Base-by-base conservation (phyloP, 768 basidiomycete genomes). In the Boletales sp. region DNA sequence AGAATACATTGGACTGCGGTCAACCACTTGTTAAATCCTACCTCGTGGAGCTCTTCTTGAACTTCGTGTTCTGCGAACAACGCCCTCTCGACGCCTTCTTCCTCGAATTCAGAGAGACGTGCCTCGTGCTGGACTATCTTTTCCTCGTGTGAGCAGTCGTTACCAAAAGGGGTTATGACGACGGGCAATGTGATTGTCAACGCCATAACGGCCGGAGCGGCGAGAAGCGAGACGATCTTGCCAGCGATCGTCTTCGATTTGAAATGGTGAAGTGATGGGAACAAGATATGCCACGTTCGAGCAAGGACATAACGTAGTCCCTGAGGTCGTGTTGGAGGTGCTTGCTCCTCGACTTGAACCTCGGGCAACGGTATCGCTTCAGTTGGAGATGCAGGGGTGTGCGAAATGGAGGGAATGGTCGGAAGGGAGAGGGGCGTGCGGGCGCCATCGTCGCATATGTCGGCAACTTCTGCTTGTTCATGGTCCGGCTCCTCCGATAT, bases 161-260 rank as follows among this genome's bases (percentile, higher is more conserved):
- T 38, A 7, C 69, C 63, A 57, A 83, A 83, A 4, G 81, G 77
- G 10, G 75, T 82, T 27, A 89, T 80, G 15, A 94, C 91, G 12
- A 99, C 94, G 5, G 94, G 94, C 10, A 98, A 72, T 0, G 95
- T 97, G 17, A 98, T 55, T 0, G 94, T 97, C 43, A 99, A 71
- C 4, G 77, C 74, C 66, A 97, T 72, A 2, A 99, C 83, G 2
- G 93, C 91, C 2, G 95, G 95, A 0, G 87, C 83, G 4, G 93
- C 91, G 48, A 97, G 78, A 21, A 95, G 56, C 0, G 85, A 81
- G 0, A 88, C 87, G 29, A 90, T 70, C 69, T 82, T 83, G 1
- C 86, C 87, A 11, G 86, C 57, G 43, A 84, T 56, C 15, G 84
- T 83, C 68, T 95, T 93, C 19, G 76, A 73, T 24, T 70, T 51